Conservation (phyloP, 1,284 basidiomycete species). For the Vanrija sp. region DNA sequence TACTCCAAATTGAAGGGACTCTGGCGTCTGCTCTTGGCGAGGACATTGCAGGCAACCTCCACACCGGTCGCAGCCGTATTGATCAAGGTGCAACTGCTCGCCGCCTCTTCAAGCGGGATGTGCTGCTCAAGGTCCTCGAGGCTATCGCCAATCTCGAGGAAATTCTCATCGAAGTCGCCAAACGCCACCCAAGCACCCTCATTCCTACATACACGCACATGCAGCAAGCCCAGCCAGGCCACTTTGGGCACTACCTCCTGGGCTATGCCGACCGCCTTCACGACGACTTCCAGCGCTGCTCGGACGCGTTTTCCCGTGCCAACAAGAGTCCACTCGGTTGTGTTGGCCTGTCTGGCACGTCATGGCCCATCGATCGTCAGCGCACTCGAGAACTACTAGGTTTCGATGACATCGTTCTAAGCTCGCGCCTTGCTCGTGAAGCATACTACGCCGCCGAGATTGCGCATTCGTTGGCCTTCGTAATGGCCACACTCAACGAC, state of each 20-base stretch:
- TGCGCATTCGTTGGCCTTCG: slow-evolving; percentile 1
- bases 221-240: slow-evolving; percentile 11
- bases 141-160: neutral
- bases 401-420: neutral
- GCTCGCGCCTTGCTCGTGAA: slow-evolving; percentile 1
- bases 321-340: slow-evolving; percentile 6
- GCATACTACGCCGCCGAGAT: slow-evolving; percentile 12
- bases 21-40: slow-evolving; percentile 3
- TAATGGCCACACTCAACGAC: slow-evolving; percentile 12
- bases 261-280: slow-evolving; percentile 4
- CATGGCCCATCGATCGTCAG: slow-evolving; percentile 9
- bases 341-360: slow-evolving; percentile 8
- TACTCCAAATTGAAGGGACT: slow-evolving; percentile 7
- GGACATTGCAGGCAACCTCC: slow-evolving; percentile 8
- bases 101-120: slow-evolving; percentile 6
- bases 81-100: slow-evolving; percentile 13
- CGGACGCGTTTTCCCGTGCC: neutral
- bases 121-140: slow-evolving; percentile 3
- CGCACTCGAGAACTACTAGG: slow-evolving; percentile 7
- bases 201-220: slow-evolving; percentile 9
- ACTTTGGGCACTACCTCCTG: slow-evolving; percentile 9
- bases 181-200: neutral
- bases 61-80: slow-evolving; percentile 11
- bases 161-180: slow-evolving; percentile 1
- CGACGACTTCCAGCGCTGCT: slow-evolving; percentile 10